Conservation (phyloP, 441 rosid species). For the Iberis amara region DNA sequence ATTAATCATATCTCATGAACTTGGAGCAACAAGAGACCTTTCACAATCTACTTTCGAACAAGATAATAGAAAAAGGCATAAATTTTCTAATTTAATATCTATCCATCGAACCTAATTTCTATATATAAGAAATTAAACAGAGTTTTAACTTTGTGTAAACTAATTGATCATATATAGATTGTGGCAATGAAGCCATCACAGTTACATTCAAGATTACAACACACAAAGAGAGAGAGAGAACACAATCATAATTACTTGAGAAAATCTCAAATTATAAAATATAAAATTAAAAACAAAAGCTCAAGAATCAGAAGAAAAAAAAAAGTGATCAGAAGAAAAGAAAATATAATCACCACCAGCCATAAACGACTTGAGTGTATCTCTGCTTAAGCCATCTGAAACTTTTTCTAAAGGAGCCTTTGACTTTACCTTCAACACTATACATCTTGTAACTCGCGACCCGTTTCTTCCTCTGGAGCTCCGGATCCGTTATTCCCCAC, state of each 20-base stretch:
- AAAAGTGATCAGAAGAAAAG: background rate
- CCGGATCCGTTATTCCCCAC: conserved; percentile 65
- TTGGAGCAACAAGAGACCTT: too few relatives aligned
- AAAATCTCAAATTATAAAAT: conserved; percentile 1
- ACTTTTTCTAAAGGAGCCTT: conserved; percentile 67
- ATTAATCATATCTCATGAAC: too few relatives aligned
- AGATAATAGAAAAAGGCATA: too few relatives aligned
- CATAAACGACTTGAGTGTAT: conserved; percentile 61
- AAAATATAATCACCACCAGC: conserved; percentile 54
- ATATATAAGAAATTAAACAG: too few relatives aligned
- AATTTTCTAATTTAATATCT: too few relatives aligned
- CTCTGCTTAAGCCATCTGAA: conserved; percentile 79
- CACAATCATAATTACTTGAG: conserved; percentile 11
- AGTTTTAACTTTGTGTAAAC: too few relatives aligned
- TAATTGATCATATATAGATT: conserved; percentile 16
- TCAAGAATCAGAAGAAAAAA: conserved; percentile 7
- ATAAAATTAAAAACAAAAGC: conserved; percentile 17
- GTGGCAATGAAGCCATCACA: conserved; percentile 15
- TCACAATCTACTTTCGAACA: too few relatives aligned
- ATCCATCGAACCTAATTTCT: too few relatives aligned
- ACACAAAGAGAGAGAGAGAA: conserved; percentile 3
- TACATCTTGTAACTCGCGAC: conserved; percentile 88
- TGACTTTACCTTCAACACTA: conserved; percentile 72
- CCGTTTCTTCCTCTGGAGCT: conserved; percentile 77
- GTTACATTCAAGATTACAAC: conserved; percentile 29